A percentile compares a stretch with the other conserved stretches of the same genome.
These are phyloP conservation scores for Teratosphaeria gauchensis DNA, from an alignment of 2,329 filamentous ascomycete species.

Conservation along the genomic window DNA sequence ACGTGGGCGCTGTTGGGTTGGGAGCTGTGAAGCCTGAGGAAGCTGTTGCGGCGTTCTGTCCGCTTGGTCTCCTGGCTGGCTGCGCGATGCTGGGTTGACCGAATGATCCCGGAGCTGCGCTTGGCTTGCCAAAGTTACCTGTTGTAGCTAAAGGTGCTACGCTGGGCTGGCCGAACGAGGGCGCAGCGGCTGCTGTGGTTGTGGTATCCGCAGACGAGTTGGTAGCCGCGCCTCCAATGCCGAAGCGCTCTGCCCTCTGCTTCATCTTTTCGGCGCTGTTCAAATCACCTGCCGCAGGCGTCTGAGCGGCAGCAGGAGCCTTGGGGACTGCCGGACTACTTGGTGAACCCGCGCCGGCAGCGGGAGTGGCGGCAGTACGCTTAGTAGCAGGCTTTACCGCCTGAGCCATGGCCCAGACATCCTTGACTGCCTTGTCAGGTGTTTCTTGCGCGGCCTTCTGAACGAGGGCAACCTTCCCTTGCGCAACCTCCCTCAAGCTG, in stretches of 20 bases:
- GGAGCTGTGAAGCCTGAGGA: not conserved
- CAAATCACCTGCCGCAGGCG: conserved; percentile 1
- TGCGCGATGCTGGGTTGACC: conserved; percentile 5
- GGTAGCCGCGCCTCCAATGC: conserved; percentile 1
- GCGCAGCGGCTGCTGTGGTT: conserved; percentile 1
- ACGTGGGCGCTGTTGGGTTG: conserved; percentile 7
- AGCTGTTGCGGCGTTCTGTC: not conserved
- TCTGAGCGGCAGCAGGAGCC: not conserved
- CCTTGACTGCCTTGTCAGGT: conserved; percentile 68
- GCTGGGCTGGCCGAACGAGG: conserved; percentile 13
- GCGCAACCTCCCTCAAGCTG: conserved; percentile 53
- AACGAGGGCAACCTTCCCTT: conserved; percentile 68
- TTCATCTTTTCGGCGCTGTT: conserved; percentile 14
- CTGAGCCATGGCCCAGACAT: conserved; percentile 81
- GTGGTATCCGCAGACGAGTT: not conserved
- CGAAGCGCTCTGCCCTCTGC: conserved; percentile 19
- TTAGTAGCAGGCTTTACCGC: conserved; percentile 32
- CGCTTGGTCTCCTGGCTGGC: conserved; percentile 5
- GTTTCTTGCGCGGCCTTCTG: conserved; percentile 76
- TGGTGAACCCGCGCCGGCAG: not conserved
- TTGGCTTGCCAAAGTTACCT: conserved; percentile 15
- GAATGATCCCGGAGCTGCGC: not conserved
- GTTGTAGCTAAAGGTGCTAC: conserved; percentile 1
- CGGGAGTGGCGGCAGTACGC: conserved; percentile 3
- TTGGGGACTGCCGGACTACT: conserved; percentile 1